Evolutionary conservation across 306 rosid species (phyloP).

Genomic region (Gynostemma pentaphyllum): DNA sequence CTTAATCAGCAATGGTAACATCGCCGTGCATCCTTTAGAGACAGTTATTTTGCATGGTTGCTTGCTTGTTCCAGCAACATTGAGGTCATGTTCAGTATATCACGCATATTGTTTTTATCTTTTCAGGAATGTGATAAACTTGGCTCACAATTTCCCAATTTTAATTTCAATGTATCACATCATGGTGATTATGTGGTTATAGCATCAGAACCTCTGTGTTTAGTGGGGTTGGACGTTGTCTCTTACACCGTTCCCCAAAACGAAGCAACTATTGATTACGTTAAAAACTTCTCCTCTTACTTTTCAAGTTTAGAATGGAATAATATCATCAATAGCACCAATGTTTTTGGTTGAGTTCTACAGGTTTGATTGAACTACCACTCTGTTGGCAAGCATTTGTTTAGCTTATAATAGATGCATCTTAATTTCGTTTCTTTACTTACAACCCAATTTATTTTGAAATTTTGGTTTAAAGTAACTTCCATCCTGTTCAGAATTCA

Average conservation of each 20-base stretch:
- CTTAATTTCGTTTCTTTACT: background rate
- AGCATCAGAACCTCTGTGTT: conserved; percentile 81
- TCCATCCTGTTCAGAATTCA: too few species aligned
- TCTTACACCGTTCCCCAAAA: conserved; percentile 40
- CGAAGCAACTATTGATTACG: conserved; percentile 38
- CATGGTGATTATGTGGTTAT: conserved; percentile 88
- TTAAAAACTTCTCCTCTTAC: conserved; percentile 49
- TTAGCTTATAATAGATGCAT: background rate
- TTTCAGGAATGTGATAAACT: conserved; percentile 39
- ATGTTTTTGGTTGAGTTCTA: conserved; percentile 51
- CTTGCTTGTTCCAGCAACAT: background rate
- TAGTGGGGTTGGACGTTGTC: conserved; percentile 80
- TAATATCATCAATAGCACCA: conserved; percentile 33
- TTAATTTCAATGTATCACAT: conserved; percentile 81
- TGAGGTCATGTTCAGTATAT: background rate
- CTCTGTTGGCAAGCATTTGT: too few species aligned
- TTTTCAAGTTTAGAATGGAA: conserved; percentile 76
- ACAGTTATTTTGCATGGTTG: background rate
- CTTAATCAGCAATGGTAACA: background rate
- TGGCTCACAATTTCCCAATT: conserved; percentile 47
- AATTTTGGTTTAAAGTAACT: background rate
- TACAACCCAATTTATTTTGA: background rate
- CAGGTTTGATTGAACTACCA: conserved; percentile 31
- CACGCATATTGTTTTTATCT: background rate
- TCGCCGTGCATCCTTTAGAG: background rate